phyloP scores from a whole-genome alignment of 768 basidiomycete genomes.

The Boletus reticuloceps region DNA sequence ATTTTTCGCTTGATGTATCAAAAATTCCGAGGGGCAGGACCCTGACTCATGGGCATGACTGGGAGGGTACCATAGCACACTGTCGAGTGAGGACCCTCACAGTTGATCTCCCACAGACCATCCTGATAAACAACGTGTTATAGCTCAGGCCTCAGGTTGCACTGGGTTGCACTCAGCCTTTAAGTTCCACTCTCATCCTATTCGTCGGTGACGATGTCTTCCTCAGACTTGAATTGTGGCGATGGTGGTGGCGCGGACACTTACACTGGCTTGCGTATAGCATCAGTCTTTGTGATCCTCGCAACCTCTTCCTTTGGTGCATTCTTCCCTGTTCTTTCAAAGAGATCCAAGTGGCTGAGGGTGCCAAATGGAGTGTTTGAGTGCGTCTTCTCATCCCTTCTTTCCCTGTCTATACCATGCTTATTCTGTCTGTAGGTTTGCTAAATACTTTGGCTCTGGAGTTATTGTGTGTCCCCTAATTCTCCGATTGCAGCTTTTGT shows the following conservation, averaged over 20 bases:
- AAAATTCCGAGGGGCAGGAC: too few species aligned
- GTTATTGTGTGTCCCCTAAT: constrained; percentile 61
- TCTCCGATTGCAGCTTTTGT: not conserved
- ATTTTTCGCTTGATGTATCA: not conserved
- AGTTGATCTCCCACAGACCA: constrained; percentile 18
- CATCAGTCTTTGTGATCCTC: constrained; percentile 73
- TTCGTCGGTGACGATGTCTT: constrained; percentile 20
- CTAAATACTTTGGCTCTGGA: constrained; percentile 89
- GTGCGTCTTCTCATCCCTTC: constrained; percentile 39
- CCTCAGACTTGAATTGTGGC: constrained; percentile 38
- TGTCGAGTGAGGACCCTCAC: constrained; percentile 25
- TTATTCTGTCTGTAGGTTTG: constrained; percentile 49
- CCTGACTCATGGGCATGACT: constrained; percentile 6
- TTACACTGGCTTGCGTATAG: constrained; percentile 57
- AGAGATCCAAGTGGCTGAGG: constrained; percentile 46
- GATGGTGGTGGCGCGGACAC: constrained; percentile 50
- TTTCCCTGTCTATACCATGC: not conserved
- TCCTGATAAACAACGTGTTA: not conserved
- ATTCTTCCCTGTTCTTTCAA: constrained; percentile 68
- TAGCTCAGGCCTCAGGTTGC: not conserved
- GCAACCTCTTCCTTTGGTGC: constrained; percentile 57
- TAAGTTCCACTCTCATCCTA: not conserved
- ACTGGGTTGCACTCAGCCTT: not conserved
- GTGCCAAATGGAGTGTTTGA: constrained; percentile 51
- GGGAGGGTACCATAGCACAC: constrained; percentile 17